Evolutionary conservation across 139 green algal species (phyloP), one percentile per base, ranked within the genome.

Genomic region (Tetraselmis striata): DNA sequence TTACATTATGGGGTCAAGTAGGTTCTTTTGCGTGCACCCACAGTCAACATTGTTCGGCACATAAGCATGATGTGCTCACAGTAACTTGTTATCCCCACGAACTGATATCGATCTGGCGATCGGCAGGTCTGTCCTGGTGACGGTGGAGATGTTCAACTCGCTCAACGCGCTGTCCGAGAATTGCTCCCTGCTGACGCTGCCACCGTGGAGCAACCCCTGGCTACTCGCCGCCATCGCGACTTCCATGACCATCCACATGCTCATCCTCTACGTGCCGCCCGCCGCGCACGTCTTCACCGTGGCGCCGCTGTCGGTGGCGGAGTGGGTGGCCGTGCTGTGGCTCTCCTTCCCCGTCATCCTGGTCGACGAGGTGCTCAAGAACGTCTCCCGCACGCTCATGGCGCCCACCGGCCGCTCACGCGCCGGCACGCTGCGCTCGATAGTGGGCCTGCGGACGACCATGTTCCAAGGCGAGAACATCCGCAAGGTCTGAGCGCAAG

Each of bases 121-220:
- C n/a, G n/a, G n/a, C n/a, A n/a, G n/a, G 24, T 27, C 1, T 2
- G 28, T 96, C 82, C 89, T 97, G 31, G 95, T 98, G 28, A 87
- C 95, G 23, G 96, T 98, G 75, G 95, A 98, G 85, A 98, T 98
- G 95, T 98, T 98, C 88, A 98, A 98, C 81, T 94, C 95, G 1
- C 86, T 98, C 59, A 98, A 98, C 83, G 96, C 96, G 67, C 89
- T 98, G 26, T 93, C 83, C 2, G 96, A 99, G 87, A 92, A 99
- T 83, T 85, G 81, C 80, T 91, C 79, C 77, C 81, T 97, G 23
- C 76, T 96, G 79, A 77, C 80, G 26, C 87, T 97, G 23, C 92
- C 94, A 0, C 95, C 95, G 28, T 97, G 93, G 92, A 90, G 92
- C 85, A 98, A 98, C 88, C 87, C 86, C 32, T 97, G 91, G 90